These are phyloP conservation scores for Paraphysoderma sedebokerense DNA, from an alignment of 371 early-diverging fungal species.

Conservation along the genomic window DNA sequence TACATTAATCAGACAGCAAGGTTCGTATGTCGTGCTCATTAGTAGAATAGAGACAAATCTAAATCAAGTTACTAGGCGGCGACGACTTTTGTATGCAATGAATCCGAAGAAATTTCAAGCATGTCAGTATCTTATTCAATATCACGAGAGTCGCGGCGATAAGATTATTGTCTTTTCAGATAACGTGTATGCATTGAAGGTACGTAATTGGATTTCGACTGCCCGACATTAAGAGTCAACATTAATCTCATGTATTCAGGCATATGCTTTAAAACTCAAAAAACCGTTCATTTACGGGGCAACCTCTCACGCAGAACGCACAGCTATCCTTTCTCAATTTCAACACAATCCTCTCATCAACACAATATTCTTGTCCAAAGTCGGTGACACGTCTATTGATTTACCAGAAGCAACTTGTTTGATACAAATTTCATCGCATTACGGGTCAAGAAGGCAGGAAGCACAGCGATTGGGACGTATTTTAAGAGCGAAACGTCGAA, in stretches of 20 bases:
- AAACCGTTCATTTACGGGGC: slow-evolving; percentile 96
- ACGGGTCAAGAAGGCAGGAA: slow-evolving; percentile 98
- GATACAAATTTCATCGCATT: slow-evolving; percentile 98
- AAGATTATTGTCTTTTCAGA: slow-evolving; percentile 99
- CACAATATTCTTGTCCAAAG: slow-evolving; percentile 97
- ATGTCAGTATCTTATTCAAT: slow-evolving; percentile 92
- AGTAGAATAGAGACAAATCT: background rate
- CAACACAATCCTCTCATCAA: slow-evolving; percentile 84
- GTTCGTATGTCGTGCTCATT: slow-evolving; percentile 1
- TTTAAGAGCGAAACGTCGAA: slow-evolving; percentile 93
- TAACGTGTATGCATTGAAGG: slow-evolving; percentile 92
- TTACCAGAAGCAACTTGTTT: slow-evolving; percentile 98
- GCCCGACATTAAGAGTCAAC: background rate
- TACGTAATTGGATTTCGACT: slow-evolving; percentile 11
- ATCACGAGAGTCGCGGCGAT: slow-evolving; percentile 92
- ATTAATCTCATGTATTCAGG: slow-evolving; percentile 12
- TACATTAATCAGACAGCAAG: slow-evolving; percentile 44
- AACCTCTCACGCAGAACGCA: slow-evolving; percentile 88
- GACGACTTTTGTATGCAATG: slow-evolving; percentile 86
- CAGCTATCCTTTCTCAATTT: slow-evolving; percentile 81
- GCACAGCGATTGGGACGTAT: slow-evolving; percentile 98
- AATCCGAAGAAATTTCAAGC: slow-evolving; percentile 98
- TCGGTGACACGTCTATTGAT: slow-evolving; percentile 99
- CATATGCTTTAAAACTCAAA: slow-evolving; percentile 79
- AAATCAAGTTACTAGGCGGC: slow-evolving; percentile 51